These are phyloP conservation scores for Sarocladium oryzae DNA, from an alignment of 2,329 filamentous ascomycete genomes.

Conservation along the genomic window DNA sequence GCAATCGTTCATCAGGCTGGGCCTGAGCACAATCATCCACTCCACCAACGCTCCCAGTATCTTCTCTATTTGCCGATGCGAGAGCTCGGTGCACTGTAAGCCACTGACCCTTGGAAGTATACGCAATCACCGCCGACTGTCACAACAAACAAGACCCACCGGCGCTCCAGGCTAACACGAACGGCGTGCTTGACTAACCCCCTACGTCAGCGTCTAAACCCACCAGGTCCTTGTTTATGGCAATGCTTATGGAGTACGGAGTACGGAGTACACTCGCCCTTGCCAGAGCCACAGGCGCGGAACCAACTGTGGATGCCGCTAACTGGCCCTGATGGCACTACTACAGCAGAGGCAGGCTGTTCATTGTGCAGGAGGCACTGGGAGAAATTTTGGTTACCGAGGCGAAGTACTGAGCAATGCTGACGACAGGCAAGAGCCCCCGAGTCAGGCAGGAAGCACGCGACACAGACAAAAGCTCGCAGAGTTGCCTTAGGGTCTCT, in stretches of 20 bases:
- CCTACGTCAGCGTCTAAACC: neutral
- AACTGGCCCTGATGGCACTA: neutral
- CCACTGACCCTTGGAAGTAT: neutral
- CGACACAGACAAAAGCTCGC: neutral
- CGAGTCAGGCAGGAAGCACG: conserved; percentile 6
- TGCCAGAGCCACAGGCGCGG: neutral
- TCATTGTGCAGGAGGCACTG: neutral
- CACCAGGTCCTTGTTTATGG: conserved; percentile 4
- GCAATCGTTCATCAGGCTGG: too few relatives aligned
- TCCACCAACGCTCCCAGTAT: too few relatives aligned
- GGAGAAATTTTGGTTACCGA: too few relatives aligned
- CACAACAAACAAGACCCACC: conserved; percentile 5
- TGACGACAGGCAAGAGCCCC: too few relatives aligned
- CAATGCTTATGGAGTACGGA: too few relatives aligned
- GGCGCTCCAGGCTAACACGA: neutral
- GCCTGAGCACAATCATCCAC: too few relatives aligned
- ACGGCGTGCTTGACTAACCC: neutral
- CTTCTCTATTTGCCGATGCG: too few relatives aligned
- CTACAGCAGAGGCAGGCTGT: neutral
- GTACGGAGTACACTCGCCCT: neutral
- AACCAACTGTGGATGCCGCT: neutral
- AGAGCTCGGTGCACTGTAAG: too few relatives aligned
- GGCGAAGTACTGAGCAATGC: too few relatives aligned
- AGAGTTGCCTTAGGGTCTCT: neutral
- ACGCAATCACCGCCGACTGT: conserved; percentile 2